A percentile compares a stretch with the other conserved stretches of the same genome.
These are phyloP conservation scores for Cupressus sempervirens DNA, from an alignment of 75 land plant species.

Conservation along the genomic window DNA sequence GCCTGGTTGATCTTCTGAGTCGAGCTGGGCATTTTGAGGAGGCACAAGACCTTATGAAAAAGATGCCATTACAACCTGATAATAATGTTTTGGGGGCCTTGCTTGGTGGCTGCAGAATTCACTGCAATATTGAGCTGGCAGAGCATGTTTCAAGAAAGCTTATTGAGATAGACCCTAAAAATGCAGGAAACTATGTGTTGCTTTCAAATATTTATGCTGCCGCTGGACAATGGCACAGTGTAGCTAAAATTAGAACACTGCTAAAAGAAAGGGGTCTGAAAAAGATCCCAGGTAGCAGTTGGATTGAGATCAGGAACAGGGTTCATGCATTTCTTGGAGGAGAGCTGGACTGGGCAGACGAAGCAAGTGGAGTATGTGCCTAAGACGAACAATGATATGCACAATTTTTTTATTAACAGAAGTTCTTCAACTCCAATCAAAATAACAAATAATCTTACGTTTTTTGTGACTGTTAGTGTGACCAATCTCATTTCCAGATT, in stretches of 20 bases:
- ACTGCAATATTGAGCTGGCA: background rate
- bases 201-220: constrained; percentile 10
- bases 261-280: constrained; percentile 4
- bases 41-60: constrained; percentile 6
- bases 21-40: constrained; percentile 11
- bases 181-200: constrained; percentile 1
- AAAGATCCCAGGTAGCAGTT: constrained; percentile 29
- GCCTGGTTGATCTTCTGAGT: constrained; percentile 4
- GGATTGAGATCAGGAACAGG: constrained; percentile 26
- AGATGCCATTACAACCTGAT: constrained; percentile 10
- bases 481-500: constrained; percentile 27
- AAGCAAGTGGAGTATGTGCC: constrained; percentile 12
- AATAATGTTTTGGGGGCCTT: background rate
- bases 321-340: constrained; percentile 22
- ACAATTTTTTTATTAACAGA: constrained; percentile 14
- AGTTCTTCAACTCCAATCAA: constrained; percentile 13
- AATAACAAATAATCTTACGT: constrained; percentile 23
- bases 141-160: background rate
- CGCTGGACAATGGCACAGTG: constrained; percentile 11
- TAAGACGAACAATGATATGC: background rate
- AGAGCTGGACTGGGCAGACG: constrained; percentile 13
- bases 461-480: constrained; percentile 16
- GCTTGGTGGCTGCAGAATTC: constrained; percentile 10
- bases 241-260: background rate
- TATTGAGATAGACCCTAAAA: constrained; percentile 6